These are phyloP conservation scores for Trichopus zeylanicus DNA, from an alignment of 116 monocot genomes.

Conservation along the genomic window DNA sequence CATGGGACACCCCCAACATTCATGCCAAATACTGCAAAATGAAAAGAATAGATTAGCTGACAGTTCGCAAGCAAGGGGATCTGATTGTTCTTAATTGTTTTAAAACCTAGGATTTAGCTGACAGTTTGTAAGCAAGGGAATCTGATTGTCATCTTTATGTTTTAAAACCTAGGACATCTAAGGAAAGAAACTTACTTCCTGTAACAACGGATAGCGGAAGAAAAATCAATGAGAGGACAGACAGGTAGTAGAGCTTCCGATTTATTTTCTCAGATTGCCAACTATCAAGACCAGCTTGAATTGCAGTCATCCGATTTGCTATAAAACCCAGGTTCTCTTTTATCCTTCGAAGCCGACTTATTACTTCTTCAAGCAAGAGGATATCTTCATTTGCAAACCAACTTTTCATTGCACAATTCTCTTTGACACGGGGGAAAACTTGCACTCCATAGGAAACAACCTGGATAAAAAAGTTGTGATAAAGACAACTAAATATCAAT, in stretches of 20 bases:
- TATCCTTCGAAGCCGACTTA: conserved; percentile 69
- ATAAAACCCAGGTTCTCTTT: conserved; percentile 91
- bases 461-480: conserved; percentile 34
- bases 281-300: conserved; percentile 88
- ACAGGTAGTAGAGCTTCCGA: conserved; percentile 83
- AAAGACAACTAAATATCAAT: too few species aligned
- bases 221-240: conserved; percentile 78
- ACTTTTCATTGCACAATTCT: conserved; percentile 69
- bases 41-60: conserved; percentile 1
- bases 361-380: conserved; percentile 65
- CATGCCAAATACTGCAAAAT: conserved; percentile 83
- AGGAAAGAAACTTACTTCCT: conserved; percentile 42
- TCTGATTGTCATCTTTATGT: background rate
- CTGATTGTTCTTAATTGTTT: too few species aligned
- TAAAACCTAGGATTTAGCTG: too few species aligned
- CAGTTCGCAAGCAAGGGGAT: background rate
- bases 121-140: background rate
- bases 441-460: conserved; percentile 89
- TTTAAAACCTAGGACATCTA: too few species aligned
- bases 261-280: conserved; percentile 97
- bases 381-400: conserved; percentile 73
- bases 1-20: conserved; percentile 97
- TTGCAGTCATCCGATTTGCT: conserved; percentile 63
- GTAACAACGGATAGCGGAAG: conserved; percentile 94
- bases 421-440: conserved; percentile 90